Evolutionary conservation across 306 rosid species (phyloP).

Genomic region (Vicia villosa): DNA sequence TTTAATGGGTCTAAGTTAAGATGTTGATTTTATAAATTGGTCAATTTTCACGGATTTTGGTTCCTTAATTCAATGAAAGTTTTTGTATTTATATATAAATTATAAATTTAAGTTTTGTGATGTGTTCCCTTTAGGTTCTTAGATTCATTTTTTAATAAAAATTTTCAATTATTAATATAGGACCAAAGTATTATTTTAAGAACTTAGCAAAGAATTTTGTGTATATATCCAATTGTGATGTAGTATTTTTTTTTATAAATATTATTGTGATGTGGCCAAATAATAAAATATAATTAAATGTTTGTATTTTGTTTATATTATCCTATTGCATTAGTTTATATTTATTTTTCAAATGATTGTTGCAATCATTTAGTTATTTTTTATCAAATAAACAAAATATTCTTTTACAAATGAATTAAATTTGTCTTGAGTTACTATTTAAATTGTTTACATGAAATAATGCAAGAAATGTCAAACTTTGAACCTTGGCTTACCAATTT

Average conservation of each 20-base stretch:
- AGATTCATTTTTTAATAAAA: not conserved
- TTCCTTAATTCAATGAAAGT: not conserved
- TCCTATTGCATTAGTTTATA: not conserved
- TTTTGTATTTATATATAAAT: too few relatives aligned
- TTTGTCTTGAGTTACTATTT: slow-evolving; percentile 6
- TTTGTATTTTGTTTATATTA: not conserved
- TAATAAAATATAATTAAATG: not conserved
- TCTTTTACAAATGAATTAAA: not conserved
- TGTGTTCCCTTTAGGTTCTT: not conserved
- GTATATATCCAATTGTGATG: not conserved
- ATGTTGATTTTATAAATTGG: slow-evolving; percentile 39
- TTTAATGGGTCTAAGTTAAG: slow-evolving; percentile 30
- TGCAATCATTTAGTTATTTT: slow-evolving; percentile 3
- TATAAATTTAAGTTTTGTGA: not conserved
- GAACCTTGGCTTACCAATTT: not conserved
- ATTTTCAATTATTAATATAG: not conserved
- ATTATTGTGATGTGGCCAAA: not conserved
- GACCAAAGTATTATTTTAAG: not conserved
- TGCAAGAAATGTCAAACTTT: not conserved
- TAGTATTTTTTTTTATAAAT: not conserved
- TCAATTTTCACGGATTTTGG: slow-evolving; percentile 11
- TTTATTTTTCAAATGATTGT: not conserved
- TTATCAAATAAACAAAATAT: not conserved
- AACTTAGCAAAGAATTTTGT: not conserved
- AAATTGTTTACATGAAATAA: not conserved